Evolutionary conservation across 345 rosid species (phyloP), one percentile per base, ranked within the genome.

Genomic region (Salix koriyanagi): DNA sequence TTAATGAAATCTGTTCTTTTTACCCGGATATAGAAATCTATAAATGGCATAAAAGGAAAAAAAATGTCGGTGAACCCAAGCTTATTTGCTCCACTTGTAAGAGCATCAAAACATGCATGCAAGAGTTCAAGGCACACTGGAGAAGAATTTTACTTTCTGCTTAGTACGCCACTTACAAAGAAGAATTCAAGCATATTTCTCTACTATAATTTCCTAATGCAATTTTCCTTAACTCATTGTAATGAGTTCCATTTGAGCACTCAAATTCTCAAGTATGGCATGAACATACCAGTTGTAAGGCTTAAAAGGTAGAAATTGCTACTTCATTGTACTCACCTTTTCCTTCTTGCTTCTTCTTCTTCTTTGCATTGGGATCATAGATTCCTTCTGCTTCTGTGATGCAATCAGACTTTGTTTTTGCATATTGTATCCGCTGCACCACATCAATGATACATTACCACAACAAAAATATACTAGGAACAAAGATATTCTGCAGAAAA

Each of bases 351-450:
- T 82, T 78, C 87, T 88, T 94, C 87, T 85, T 96, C 87, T 92
- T 96, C 91, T 92, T 96, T 79, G 92, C 98, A 77, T 87, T 89
- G 13, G 91, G 88, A 76, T 89, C 89, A 39, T 82, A 92, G 77
- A 90, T 86, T 80, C 98, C 98, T 70, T 94, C 98, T 1, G 81
- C 94, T 83, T 94, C 93, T 19, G 90, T 85, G 65, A 94, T 56
- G 86, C 97, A 96, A 81, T 96, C 99, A 1, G 97, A 90, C 85
- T 90, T 96, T 69, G 89, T 79, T 84, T 91, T 96, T 74, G 97
- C 97, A 67, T 89, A 96, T 78, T 96, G 98, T 76, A 96, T 89
- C 60, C 93, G 85, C 99, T 94, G 90, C 81, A 81, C 5, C 44
- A 58, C 56, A 11, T 42, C 12, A 72, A 39, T 48, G 25, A 41